Conservation (phyloP, 2,329 filamentous ascomycete genomes). For the Colletotrichum eremochloae region DNA sequence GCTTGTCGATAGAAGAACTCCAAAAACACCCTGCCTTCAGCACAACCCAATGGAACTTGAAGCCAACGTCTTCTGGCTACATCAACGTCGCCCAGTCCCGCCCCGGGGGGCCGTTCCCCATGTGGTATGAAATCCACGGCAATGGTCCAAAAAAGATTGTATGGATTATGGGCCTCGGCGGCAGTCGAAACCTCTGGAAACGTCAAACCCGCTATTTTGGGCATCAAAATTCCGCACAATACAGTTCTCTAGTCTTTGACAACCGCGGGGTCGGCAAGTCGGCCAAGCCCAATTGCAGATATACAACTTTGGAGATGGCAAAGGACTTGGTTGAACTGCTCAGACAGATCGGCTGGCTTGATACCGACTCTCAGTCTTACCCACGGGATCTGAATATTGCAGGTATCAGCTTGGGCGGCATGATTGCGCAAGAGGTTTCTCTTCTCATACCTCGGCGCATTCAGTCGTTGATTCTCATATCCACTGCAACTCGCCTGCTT, state of each 20-base stretch:
- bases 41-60: constrained; percentile 19
- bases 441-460: constrained; percentile 48
- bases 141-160: constrained; percentile 21
- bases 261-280: constrained; percentile 78
- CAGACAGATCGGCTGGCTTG: constrained; percentile 70
- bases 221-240: constrained; percentile 68
- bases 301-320: constrained; percentile 80
- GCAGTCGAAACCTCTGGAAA: constrained; percentile 49
- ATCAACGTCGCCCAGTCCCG: constrained; percentile 15
- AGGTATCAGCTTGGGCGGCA: constrained; percentile 79
- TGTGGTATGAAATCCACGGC: constrained; percentile 34
- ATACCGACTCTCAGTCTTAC: constrained; percentile 22
- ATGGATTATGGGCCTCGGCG: constrained; percentile 37
- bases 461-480: constrained; percentile 26
- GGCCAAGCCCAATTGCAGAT: constrained; percentile 73
- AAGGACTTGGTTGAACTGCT: constrained; percentile 72
- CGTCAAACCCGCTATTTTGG: constrained; percentile 77
- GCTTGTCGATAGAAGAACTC: constrained; percentile 19
- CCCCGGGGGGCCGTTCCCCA: constrained; percentile 21
- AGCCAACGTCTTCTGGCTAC: constrained; percentile 12
- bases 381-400: constrained; percentile 68
- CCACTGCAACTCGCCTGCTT: constrained; percentile 26
- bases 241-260: constrained; percentile 74
- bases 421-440: constrained; percentile 79
- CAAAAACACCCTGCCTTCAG: constrained; percentile 22